Evolutionary conservation across 257 asterid species (phyloP), one percentile per base, ranked within the genome.

Genomic region (Datura wrightii): DNA sequence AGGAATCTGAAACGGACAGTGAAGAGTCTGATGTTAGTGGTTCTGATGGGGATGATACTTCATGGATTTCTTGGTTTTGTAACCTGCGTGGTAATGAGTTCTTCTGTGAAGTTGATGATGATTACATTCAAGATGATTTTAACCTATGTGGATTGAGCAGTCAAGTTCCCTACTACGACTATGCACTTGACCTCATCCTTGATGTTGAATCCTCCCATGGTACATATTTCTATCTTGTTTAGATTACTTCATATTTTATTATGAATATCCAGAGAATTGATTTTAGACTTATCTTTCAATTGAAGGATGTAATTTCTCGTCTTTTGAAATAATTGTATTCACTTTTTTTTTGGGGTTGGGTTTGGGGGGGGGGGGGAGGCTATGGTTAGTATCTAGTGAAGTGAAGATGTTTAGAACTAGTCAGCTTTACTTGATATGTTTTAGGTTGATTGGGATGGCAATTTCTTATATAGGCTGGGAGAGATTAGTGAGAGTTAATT

Each of bases 151-250:
- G 99, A n/a, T 90, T 96, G 90, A 94, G 97, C 93, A 90, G 96
- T 86, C 99, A 93, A 91, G 98, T 96, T 71, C 99, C 99, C 5
- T 96, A 96, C 89, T 96, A 94, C 50, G 98, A 96, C 83, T 96
- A 94, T 83, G 99, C 99, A 2, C 99, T 96, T 84, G 99, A 96
- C 89, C 89, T 96, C 41, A 96, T 96, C 87, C 90, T 94, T 85
- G 99, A 96, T 87, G 98, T 96, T 59, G 99, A 96, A 63, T 92
- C 99, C 55, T 96, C 99, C 84, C 99, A 96, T 42, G 97, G 99
- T 94, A 88, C 89, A 90, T 62, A 36, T 87, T 84, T 84, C 34
- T 56, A 2, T 83, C 62, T 18, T 83, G 42, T 67, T 48, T 74
- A 83, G 67, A 82, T 82, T 37, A 80, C 59, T 48, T 31, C 46